Percentiles rank a stretch among this genome's conserved stretches.
Conservation (phyloP, 2,329 filamentous ascomycete species). For the Neodidymelliopsis sp. region DNA sequence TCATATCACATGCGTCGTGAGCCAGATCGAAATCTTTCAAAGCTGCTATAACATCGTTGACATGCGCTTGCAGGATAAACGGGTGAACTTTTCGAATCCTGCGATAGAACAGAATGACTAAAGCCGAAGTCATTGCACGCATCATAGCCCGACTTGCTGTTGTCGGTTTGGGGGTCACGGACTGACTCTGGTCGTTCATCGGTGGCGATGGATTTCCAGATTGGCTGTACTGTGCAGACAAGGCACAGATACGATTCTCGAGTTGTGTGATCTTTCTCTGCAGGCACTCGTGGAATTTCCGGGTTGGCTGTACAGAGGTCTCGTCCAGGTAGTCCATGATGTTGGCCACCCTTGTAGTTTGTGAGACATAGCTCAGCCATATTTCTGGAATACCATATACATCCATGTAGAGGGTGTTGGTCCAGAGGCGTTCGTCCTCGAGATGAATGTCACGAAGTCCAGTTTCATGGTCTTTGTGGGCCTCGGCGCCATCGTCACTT, state of each 20-base stretch:
- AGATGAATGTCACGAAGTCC: conserved; percentile 51
- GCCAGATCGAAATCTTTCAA: conserved; percentile 22
- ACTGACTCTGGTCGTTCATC: not conserved
- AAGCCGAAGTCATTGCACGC: conserved; percentile 49
- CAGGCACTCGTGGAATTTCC: conserved; percentile 22
- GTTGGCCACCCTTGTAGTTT: conserved; percentile 54
- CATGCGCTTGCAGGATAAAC: conserved; percentile 49
- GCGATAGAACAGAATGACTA: conserved; percentile 55
- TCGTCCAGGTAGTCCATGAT: conserved; percentile 25
- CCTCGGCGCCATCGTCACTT: conserved; percentile 50
- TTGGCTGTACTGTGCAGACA: conserved; percentile 19
- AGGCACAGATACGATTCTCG: conserved; percentile 25
- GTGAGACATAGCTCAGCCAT: conserved; percentile 55
- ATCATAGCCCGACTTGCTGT: conserved; percentile 39
- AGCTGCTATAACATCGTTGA: conserved; percentile 29
- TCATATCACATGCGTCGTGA: conserved; percentile 7
- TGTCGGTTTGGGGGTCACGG: not conserved
- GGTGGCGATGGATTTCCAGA: not conserved
- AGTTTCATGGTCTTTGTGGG: conserved; percentile 44
- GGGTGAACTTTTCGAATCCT: conserved; percentile 51
- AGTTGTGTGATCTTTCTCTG: conserved; percentile 21
- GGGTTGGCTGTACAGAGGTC: conserved; percentile 17
- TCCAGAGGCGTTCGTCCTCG: conserved; percentile 31
- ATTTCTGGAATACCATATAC: conserved; percentile 55
- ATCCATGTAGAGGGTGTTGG: conserved; percentile 47